Evolutionary conservation across 352 stramenopile species (phyloP).

Genomic region (Phytophthora sp.): DNA sequence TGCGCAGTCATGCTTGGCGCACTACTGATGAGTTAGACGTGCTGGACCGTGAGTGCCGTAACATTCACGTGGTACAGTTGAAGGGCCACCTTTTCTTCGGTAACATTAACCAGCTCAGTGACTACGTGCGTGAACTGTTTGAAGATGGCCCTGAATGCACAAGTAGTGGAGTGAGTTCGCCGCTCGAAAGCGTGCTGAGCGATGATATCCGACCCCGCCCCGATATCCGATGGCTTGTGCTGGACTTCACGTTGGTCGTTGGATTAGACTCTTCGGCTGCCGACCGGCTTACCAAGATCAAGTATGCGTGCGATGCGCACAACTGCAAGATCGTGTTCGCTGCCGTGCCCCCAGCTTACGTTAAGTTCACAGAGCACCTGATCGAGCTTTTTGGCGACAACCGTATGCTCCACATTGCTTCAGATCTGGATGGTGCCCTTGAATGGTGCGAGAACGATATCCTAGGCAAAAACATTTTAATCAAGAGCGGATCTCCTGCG

Average conservation of each 20-base stretch:
- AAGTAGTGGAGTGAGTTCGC: conserved; percentile 8
- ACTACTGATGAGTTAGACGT: conserved; percentile 85
- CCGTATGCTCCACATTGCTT: conserved; percentile 55
- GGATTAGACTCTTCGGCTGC: conserved; percentile 90
- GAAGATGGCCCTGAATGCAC: conserved; percentile 20
- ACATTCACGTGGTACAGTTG: conserved; percentile 85
- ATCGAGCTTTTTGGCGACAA: conserved; percentile 60
- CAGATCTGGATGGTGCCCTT: conserved; percentile 69
- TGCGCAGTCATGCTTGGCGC: conserved; percentile 78
- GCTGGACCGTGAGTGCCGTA: conserved; percentile 69
- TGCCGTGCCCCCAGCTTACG: conserved; percentile 64
- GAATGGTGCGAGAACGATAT: conserved; percentile 80
- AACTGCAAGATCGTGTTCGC: conserved; percentile 74
- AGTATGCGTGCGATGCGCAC: conserved; percentile 74
- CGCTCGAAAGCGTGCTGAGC: conserved; percentile 24
- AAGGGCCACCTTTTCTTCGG: conserved; percentile 90
- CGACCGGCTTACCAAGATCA: conserved; percentile 81
- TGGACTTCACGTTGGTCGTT: conserved; percentile 94
- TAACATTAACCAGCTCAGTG: conserved; percentile 91
- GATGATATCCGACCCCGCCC: conserved; percentile 22
- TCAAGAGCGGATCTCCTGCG: conserved; percentile 18
- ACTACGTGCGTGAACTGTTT: conserved; percentile 86
- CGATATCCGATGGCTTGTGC: conserved; percentile 70
- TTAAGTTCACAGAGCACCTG: conserved; percentile 64
- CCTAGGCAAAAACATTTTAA: conserved; percentile 39